Conservation (phyloP, 106 monocot species). For the Amphibolis antarctica region DNA sequence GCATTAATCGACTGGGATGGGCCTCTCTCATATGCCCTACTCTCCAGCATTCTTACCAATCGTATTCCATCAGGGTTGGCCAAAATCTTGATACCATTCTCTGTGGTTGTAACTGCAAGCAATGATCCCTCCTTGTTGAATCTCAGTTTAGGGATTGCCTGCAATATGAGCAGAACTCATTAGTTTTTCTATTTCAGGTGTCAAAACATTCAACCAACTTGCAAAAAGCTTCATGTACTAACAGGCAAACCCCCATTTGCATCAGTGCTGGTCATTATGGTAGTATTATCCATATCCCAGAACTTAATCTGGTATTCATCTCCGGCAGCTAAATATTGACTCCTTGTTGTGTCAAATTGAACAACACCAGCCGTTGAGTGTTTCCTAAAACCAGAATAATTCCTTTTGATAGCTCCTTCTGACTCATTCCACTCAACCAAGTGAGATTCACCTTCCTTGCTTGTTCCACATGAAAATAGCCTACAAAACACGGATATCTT, state of each 20-base stretch:
- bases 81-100: conserved; percentile 92
- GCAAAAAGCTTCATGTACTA: conserved; percentile 3
- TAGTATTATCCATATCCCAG: conserved; percentile 75
- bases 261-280: conserved; percentile 41
- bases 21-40: conserved; percentile 77
- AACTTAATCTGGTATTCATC: conserved; percentile 82
- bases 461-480: conserved; percentile 78
- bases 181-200: background rate
- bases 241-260: conserved; percentile 73
- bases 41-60: conserved; percentile 78
- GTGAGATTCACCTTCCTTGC: conserved; percentile 73
- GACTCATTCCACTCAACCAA: conserved; percentile 89
- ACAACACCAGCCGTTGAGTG: conserved; percentile 60
- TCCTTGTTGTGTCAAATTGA: conserved; percentile 72
- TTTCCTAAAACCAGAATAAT: conserved; percentile 58
- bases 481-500: conserved; percentile 14
- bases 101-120: conserved; percentile 84
- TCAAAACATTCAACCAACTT: background rate
- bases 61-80: conserved; percentile 95
- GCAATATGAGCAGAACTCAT: conserved; percentile 3
- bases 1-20: conserved; percentile 46
- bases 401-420: conserved; percentile 70
- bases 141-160: conserved; percentile 90
- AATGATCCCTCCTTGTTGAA: conserved; percentile 95
- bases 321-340: conserved; percentile 65